Conservation (phyloP, 1,139 yeast species). For the Spathaspora jeffriesii region DNA sequence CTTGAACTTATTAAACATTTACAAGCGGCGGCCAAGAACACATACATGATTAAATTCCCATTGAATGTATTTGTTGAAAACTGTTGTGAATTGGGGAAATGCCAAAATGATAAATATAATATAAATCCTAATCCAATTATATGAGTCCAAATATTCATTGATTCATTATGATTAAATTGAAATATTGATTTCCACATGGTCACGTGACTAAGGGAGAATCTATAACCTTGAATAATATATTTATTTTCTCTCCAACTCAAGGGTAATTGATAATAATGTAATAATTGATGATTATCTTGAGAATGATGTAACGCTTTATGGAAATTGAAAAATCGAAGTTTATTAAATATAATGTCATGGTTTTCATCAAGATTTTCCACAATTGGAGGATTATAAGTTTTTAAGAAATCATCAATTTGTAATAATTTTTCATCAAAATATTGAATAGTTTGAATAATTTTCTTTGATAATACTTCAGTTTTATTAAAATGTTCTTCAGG, state of each 20-base stretch:
- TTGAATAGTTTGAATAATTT: slow-evolving; percentile 53
- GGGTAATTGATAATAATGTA: slow-evolving; percentile 88
- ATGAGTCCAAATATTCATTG: slow-evolving; percentile 95
- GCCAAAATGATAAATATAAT: slow-evolving; percentile 54
- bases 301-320: slow-evolving; percentile 62
- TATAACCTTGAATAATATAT: slow-evolving; percentile 78
- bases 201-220: slow-evolving; percentile 70
- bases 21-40: neutral
- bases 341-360: slow-evolving; percentile 32
- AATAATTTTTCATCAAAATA: slow-evolving; percentile 57
- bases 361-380: slow-evolving; percentile 17
- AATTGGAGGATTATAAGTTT: slow-evolving; percentile 31
- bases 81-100: slow-evolving; percentile 62
- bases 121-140: slow-evolving; percentile 65
- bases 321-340: slow-evolving; percentile 56
- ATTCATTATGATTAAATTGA: slow-evolving; percentile 76
- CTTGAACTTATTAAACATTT: slow-evolving; percentile 3
- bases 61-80: neutral
- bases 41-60: slow-evolving; percentile 1
- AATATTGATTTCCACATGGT: slow-evolving; percentile 59
- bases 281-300: slow-evolving; percentile 39
- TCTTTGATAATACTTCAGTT: slow-evolving; percentile 37
- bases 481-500: slow-evolving; percentile 22
- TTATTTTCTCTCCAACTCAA: slow-evolving; percentile 93
- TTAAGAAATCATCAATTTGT: slow-evolving; percentile 51